phyloP scores from a whole-genome alignment of 1,284 basidiomycete genomes.

The Boletellus sp. region DNA sequence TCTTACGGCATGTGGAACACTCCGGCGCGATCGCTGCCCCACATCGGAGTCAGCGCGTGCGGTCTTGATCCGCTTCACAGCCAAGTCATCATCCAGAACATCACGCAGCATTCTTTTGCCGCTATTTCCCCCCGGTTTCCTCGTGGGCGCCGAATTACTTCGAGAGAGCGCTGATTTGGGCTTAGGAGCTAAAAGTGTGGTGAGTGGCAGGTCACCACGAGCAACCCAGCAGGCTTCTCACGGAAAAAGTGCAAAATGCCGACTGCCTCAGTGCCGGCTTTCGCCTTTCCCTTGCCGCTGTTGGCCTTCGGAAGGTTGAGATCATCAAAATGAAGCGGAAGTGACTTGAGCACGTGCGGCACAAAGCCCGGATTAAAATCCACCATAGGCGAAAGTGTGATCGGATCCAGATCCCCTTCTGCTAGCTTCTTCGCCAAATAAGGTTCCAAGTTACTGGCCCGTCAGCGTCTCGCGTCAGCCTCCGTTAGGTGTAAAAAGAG shows the following conservation, averaged over 20 bases:
- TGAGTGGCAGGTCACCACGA: slow-evolving; percentile 27
- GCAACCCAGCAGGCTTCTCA: slow-evolving; percentile 34
- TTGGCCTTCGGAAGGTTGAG: slow-evolving; percentile 31
- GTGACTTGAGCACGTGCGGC: slow-evolving; percentile 44
- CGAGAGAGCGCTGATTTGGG: slow-evolving; percentile 30
- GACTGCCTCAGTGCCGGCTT: slow-evolving; percentile 35
- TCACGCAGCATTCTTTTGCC: slow-evolving; percentile 71
- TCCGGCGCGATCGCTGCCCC: slow-evolving; percentile 34
- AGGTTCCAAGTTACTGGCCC: slow-evolving; percentile 57
- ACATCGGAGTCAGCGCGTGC: slow-evolving; percentile 18
- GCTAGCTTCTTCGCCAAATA: slow-evolving; percentile 65
- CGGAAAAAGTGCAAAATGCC: slow-evolving; percentile 63
- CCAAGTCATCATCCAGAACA: slow-evolving; percentile 61
- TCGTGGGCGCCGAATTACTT: slow-evolving; percentile 29
- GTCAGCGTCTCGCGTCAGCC: slow-evolving; percentile 9
- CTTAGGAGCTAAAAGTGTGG: slow-evolving; percentile 46
- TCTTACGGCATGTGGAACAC: slow-evolving; percentile 19
- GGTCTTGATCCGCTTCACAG: slow-evolving; percentile 47
- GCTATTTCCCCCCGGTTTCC: slow-evolving; percentile 52
- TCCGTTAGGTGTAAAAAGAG: slow-evolving; percentile 1
- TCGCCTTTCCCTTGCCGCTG: slow-evolving; percentile 40
- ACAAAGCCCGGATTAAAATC: slow-evolving; percentile 76
- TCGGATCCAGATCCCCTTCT: slow-evolving; percentile 75
- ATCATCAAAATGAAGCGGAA: slow-evolving; percentile 34
- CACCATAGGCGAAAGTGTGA: slow-evolving; percentile 65